Conservation (phyloP, 2,329 filamentous ascomycete genomes). For the Dactylonectria estremocensis region DNA sequence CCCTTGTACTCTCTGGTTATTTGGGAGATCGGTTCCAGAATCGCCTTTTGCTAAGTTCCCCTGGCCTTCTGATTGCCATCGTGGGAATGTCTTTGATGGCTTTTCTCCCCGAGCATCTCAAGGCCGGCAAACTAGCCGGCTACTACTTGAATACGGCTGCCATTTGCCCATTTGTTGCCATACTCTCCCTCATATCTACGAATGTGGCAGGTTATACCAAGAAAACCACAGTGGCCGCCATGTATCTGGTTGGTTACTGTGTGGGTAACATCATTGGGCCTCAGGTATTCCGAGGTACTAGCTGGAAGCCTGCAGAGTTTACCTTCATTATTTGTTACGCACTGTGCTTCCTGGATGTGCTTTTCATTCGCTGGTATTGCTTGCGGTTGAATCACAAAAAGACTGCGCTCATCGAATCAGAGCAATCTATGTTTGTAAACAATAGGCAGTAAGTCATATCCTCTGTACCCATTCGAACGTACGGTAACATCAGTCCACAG, state of each 20-base stretch:
- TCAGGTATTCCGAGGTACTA: background rate
- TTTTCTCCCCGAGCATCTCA: too few species aligned
- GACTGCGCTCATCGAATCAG: background rate
- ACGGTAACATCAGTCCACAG: background rate
- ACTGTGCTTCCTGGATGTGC: background rate
- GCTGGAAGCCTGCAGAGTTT: background rate
- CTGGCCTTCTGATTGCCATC: too few species aligned
- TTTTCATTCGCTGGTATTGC: constrained; percentile 8
- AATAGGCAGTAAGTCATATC: background rate
- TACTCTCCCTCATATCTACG: background rate
- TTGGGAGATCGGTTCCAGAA: too few species aligned
- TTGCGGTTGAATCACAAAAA: background rate
- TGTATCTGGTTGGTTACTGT: background rate
- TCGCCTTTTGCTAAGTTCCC: too few species aligned
- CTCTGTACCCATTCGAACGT: background rate
- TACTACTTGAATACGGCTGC: too few species aligned
- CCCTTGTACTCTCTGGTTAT: too few species aligned
- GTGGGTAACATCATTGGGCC: constrained; percentile 1
- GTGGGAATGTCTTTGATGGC: too few species aligned
- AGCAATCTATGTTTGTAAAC: background rate
- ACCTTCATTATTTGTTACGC: constrained; percentile 1
- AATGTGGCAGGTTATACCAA: constrained; percentile 8
- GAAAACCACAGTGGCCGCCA: constrained; percentile 1
- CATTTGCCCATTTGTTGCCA: too few species aligned
- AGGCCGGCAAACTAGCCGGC: too few species aligned